Conservation (phyloP, 495 filamentous ascomycete species). For the Trichoderma asperelloides region DNA sequence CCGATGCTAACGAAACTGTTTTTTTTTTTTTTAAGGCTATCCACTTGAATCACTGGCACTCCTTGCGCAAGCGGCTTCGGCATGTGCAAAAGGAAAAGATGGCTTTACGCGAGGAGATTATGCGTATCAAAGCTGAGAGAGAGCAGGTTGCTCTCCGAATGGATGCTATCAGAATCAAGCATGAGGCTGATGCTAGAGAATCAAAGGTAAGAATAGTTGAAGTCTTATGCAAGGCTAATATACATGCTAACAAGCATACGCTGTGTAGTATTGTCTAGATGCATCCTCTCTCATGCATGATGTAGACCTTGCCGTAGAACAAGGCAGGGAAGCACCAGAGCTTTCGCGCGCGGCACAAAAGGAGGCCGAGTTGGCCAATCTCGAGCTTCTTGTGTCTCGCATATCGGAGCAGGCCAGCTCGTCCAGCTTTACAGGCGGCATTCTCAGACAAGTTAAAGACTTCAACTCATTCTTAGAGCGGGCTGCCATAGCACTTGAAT, state of each 20-base stretch:
- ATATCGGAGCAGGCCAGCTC: slow-evolving; percentile 37
- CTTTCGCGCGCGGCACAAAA: slow-evolving; percentile 25
- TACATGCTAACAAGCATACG: slow-evolving; percentile 11
- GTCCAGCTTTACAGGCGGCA: slow-evolving; percentile 35
- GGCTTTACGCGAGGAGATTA: slow-evolving; percentile 53
- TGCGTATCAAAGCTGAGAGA: slow-evolving; percentile 53
- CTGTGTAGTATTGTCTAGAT: slow-evolving; percentile 28
- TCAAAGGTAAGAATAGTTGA: slow-evolving; percentile 30
- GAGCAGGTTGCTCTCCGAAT: slow-evolving; percentile 59
- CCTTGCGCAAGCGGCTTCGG: slow-evolving; percentile 52
- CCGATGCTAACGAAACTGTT: slow-evolving; percentile 12
- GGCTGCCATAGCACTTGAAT: slow-evolving; percentile 39
- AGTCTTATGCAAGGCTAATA: neutral
- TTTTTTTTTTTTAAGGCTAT: slow-evolving; percentile 26
- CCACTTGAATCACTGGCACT: slow-evolving; percentile 55
- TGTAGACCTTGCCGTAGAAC: slow-evolving; percentile 44
- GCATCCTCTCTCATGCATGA: slow-evolving; percentile 46
- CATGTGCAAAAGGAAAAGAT: slow-evolving; percentile 57
- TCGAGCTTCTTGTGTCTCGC: slow-evolving; percentile 40
- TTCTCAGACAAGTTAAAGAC: slow-evolving; percentile 43
- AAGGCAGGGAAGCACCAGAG: slow-evolving; percentile 31
- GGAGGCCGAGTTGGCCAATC: slow-evolving; percentile 31
- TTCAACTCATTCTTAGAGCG: slow-evolving; percentile 50
- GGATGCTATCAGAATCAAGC: slow-evolving; percentile 57
- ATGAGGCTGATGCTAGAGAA: slow-evolving; percentile 41